Conservation (phyloP, 495 filamentous ascomycete genomes). For the Neurospora sp. region DNA sequence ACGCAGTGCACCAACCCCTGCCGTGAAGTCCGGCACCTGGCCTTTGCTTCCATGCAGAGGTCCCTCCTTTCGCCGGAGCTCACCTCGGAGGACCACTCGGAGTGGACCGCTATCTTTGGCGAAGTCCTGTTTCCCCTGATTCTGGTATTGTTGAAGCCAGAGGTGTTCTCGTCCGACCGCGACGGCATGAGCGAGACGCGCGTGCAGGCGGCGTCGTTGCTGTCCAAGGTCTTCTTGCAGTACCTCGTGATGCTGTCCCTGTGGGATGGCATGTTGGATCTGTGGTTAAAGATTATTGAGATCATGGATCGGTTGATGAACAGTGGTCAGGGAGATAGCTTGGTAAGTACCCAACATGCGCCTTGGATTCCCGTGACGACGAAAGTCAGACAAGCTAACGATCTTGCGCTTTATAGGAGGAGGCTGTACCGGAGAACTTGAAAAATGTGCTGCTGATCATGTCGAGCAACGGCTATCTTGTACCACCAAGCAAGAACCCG, state of each 20-base stretch:
- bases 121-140: constrained; percentile 96
- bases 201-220: constrained; percentile 79
- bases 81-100: constrained; percentile 64
- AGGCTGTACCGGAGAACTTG: constrained; percentile 88
- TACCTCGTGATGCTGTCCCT: constrained; percentile 78
- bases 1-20: constrained; percentile 91
- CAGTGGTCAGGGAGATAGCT: constrained; percentile 80
- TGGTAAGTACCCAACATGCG: constrained; percentile 44
- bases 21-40: constrained; percentile 81
- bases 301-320: constrained; percentile 96
- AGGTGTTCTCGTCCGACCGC: constrained; percentile 88
- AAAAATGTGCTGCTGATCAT: constrained; percentile 97
- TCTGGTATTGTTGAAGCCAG: constrained; percentile 78
- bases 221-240: constrained; percentile 93
- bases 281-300: constrained; percentile 88
- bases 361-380: neutral
- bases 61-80: constrained; percentile 72
- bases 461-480: constrained; percentile 78
- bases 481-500: constrained; percentile 54
- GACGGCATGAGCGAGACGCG: constrained; percentile 92
- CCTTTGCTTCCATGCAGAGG: constrained; percentile 78
- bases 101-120: constrained; percentile 92
- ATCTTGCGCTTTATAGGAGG: constrained; percentile 47
- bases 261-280: constrained; percentile 83
- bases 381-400: constrained; percentile 10